These are phyloP conservation scores for Pythium vanterpoolii DNA, from an alignment of 352 stramenopile species.

Conservation along the genomic window DNA sequence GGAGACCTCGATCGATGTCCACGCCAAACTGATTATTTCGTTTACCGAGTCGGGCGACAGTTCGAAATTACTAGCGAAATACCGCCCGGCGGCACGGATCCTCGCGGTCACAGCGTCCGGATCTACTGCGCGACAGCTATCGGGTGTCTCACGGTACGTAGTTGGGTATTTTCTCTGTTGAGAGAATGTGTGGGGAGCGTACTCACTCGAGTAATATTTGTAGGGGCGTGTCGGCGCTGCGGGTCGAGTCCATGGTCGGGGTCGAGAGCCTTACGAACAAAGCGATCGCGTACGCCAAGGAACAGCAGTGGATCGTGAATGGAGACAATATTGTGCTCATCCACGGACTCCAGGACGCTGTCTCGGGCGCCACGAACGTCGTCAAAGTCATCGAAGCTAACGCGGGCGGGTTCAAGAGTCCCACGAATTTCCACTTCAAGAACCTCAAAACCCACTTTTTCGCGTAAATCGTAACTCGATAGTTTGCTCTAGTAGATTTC, in stretches of 20 bases:
- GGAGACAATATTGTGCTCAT: constrained; percentile 89
- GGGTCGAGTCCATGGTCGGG: constrained; percentile 75
- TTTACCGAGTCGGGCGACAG: constrained; percentile 95
- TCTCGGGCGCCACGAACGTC: constrained; percentile 83
- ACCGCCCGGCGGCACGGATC: constrained; percentile 87
- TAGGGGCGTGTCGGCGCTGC: constrained; percentile 64
- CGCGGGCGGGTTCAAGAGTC: constrained; percentile 58
- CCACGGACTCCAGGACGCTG: constrained; percentile 84
- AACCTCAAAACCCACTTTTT: constrained; percentile 38
- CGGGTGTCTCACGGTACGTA: constrained; percentile 70
- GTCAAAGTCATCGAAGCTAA: constrained; percentile 87
- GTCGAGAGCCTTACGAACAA: constrained; percentile 84
- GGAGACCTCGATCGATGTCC: constrained; percentile 96
- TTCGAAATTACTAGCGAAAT: constrained; percentile 96
- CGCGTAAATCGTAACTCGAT: constrained; percentile 3
- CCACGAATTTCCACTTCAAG: constrained; percentile 64
- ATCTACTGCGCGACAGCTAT: constrained; percentile 65
- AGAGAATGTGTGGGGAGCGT: background rate
- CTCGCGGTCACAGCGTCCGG: constrained; percentile 86
- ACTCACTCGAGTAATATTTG: background rate
- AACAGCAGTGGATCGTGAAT: constrained; percentile 73
- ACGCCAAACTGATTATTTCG: constrained; percentile 96
- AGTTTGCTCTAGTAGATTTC: background rate
- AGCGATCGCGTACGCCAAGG: constrained; percentile 80
- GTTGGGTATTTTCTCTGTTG: too few species aligned